Evolutionary conservation across 345 rosid genomes (phyloP).

Genomic region (Corchorus capsularis): DNA sequence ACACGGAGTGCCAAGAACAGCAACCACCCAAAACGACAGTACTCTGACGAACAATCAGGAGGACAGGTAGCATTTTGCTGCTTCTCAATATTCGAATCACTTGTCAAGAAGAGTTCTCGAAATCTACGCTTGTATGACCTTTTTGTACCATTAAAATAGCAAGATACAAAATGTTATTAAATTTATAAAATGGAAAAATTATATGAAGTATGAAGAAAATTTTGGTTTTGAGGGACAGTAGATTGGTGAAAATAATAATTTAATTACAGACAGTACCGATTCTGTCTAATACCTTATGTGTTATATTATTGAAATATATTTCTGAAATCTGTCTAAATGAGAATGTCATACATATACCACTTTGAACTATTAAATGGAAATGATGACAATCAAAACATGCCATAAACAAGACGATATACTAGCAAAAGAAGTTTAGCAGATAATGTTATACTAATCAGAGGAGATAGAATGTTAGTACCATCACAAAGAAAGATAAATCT

Average conservation of each 20-base stretch:
- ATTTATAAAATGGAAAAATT: background rate
- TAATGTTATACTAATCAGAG: background rate
- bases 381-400: background rate
- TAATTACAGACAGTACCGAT: background rate
- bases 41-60: conserved; percentile 44
- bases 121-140: conserved; percentile 83
- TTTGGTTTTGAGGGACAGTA: background rate
- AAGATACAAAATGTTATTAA: conserved; percentile 15
- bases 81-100: conserved; percentile 52
- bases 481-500: conserved; percentile 2
- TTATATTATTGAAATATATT: background rate
- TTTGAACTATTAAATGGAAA: background rate
- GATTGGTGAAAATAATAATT: background rate
- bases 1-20: conserved; percentile 88
- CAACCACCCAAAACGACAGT: conserved; percentile 92
- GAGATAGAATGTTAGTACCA: background rate
- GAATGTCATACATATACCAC: background rate
- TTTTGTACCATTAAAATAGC: conserved; percentile 34
- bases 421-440: background rate
- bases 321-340: conserved; percentile 1
- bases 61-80: conserved; percentile 39
- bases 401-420: background rate
- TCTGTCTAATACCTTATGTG: background rate
- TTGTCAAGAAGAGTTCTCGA: conserved; percentile 65
- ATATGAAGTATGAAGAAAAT: background rate